Evolutionary conservation across 2,329 filamentous ascomycete genomes (phyloP), one percentile per base, ranked within the genome.

Genomic region (Hortaea werneckii): DNA sequence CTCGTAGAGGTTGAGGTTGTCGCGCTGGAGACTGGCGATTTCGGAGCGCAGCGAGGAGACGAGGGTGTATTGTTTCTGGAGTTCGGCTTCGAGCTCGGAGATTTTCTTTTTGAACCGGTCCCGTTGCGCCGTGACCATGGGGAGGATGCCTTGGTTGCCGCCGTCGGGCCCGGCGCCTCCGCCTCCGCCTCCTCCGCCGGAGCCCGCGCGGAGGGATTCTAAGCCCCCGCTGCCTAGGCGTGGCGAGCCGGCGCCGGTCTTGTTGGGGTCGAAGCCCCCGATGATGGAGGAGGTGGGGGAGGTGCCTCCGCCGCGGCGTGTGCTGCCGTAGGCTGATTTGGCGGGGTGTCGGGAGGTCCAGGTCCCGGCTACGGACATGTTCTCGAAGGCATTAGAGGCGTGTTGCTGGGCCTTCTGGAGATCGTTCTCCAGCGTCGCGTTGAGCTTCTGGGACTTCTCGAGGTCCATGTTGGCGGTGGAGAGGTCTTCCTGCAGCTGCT

Each of bases 51-150:
- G 74, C 32, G 89, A 84, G 13, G 88, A 90, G 20, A 95, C 81
- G 0, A 79, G 85, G 40, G 80, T 77, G 65, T 96, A 87, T 30
- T 79, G 78, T 54, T 94, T 88, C 5, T 88, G 87, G 7, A 96
- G 73, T 60, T 96, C 90, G 49, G 85, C 79, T 67, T 96, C 92
- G 20, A 98, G 78, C 63, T 98, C 85, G 0, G 80, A 72, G 54
- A 95, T 96, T 61, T 89, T 87, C 72, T 94, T 87, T 74, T 95
- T 96, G 78, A 96, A 98, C 43, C 92, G 87, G 67, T 98, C 92
- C 50, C 92, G 83, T 68, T 98, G 94, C 1, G 94, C 92, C 30
- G 92, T 95, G 43, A 98, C 85, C 94, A 98, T 98, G 30, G 92
- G 94, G 26, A 98, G 72, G 53, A 98, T 95, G 9, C 89, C 87